Percentiles rank a stretch among this genome's conserved stretches.
phyloP scores from a whole-genome alignment of 2,329 filamentous ascomycete genomes.

The Fusarium sp. region DNA sequence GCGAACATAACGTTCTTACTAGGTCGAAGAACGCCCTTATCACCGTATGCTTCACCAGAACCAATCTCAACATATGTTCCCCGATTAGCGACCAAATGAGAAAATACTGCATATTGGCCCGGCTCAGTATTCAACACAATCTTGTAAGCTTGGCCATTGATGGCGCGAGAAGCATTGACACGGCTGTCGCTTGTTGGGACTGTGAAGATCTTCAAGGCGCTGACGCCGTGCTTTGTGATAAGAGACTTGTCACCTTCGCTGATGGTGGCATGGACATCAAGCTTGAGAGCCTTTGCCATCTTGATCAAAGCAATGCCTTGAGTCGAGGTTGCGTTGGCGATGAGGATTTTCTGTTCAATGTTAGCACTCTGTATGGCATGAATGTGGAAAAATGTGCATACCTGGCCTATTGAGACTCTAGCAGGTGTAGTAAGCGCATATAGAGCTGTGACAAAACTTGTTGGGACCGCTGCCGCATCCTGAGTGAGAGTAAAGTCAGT shows the following conservation, averaged over 20 bases:
- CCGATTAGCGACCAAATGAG: constrained; percentile 36
- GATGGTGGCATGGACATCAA: constrained; percentile 35
- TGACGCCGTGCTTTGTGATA: constrained; percentile 29
- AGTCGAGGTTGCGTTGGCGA: constrained; percentile 33
- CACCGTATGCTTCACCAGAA: constrained; percentile 3
- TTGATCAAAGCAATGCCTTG: constrained; percentile 43
- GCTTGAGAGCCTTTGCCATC: constrained; percentile 33
- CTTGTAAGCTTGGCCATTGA: constrained; percentile 24
- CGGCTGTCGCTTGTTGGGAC: constrained; percentile 10
- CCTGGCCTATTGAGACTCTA: constrained; percentile 29
- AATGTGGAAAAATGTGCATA: constrained; percentile 3
- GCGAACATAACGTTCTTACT: constrained; percentile 43
- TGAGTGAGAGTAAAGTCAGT: constrained; percentile 3
- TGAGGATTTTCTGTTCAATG: constrained; percentile 33
- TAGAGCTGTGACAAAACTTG: constrained; percentile 38
- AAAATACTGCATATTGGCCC: constrained; percentile 34
- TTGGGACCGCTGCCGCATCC: constrained; percentile 39
- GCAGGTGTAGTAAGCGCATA: constrained; percentile 32
- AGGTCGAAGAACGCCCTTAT: constrained; percentile 16
- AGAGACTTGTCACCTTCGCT: constrained; percentile 28
- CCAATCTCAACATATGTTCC: constrained; percentile 38
- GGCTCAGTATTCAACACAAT: constrained; percentile 35
- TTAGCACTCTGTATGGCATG: background rate
- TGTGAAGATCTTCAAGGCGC: constrained; percentile 27
- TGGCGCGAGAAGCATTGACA: constrained; percentile 19